These are phyloP conservation scores for Mucuna pruriens DNA, from an alignment of 306 rosid genomes.

Conservation along the genomic window DNA sequence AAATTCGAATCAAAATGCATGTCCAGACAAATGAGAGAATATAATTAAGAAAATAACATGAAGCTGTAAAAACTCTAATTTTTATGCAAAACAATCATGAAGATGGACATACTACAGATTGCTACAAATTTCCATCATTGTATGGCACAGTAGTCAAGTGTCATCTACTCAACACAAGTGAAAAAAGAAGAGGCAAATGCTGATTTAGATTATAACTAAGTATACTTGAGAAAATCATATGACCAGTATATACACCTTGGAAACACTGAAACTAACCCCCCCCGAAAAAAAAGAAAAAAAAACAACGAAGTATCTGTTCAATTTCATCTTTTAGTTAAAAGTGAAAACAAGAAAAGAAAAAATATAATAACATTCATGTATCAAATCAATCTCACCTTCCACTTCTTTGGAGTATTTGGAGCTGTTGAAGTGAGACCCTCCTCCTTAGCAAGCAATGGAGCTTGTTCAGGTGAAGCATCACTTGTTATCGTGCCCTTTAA, in stretches of 20 bases:
- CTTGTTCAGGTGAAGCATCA: conserved; percentile 54
- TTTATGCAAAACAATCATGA: background rate
- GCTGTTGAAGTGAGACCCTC: conserved; percentile 47
- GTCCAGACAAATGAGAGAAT: background rate
- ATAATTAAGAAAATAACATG: conserved; percentile 1
- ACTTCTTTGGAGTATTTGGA: conserved; percentile 46
- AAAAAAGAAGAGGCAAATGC: background rate
- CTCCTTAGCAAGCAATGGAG: conserved; percentile 68
- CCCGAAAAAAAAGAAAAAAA: background rate
- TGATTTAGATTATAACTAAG: background rate
- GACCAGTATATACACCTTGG: background rate
- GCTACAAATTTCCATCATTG: background rate
- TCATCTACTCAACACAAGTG: background rate
- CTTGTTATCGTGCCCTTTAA: conserved; percentile 46
- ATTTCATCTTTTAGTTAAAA: conserved; percentile 9
- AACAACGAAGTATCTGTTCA: background rate
- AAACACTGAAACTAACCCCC: background rate
- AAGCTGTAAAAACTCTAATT: background rate
- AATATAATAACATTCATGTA: background rate
- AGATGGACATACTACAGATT: background rate
- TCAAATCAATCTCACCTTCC: conserved; percentile 61
- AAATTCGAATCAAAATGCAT: conserved; percentile 11
- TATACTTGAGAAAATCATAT: conserved; percentile 3
- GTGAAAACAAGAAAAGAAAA: background rate
- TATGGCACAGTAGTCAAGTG: conserved; percentile 17